phyloP scores from a whole-genome alignment of 116 monocot genomes.

The Dioscorea cayenensis region DNA sequence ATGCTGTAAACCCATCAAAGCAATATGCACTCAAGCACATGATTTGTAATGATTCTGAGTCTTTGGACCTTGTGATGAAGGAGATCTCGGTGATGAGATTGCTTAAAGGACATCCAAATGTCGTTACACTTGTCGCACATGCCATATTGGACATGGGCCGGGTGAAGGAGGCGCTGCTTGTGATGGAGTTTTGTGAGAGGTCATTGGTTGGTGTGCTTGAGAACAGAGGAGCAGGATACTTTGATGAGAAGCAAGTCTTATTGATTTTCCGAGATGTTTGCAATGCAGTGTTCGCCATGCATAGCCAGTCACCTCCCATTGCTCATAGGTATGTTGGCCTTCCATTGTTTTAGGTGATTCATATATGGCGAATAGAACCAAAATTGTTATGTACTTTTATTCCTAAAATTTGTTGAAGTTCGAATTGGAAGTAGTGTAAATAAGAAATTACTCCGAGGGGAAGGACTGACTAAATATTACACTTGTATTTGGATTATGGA shows the following conservation, averaged over 20 bases:
- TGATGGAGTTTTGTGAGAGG: slow-evolving; percentile 92
- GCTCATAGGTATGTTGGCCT: slow-evolving; percentile 68
- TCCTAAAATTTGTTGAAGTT: neutral
- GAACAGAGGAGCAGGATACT: slow-evolving; percentile 62
- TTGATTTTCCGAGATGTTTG: slow-evolving; percentile 87
- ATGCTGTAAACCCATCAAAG: slow-evolving; percentile 46
- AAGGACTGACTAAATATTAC: neutral
- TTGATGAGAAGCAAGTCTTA: slow-evolving; percentile 79
- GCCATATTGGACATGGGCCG: slow-evolving; percentile 71
- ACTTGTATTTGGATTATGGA: neutral
- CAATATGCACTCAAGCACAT: slow-evolving; percentile 96
- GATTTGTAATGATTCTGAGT: slow-evolving; percentile 81
- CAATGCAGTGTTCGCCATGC: slow-evolving; percentile 94
- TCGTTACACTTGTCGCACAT: slow-evolving; percentile 58
- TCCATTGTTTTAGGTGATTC: neutral
- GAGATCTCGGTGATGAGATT: slow-evolving; percentile 76
- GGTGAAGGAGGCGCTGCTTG: slow-evolving; percentile 68
- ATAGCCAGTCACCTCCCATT: slow-evolving; percentile 86
- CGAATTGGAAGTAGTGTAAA: neutral
- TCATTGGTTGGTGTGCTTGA: slow-evolving; percentile 72
- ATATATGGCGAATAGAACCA: neutral
- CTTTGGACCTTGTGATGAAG: slow-evolving; percentile 62
- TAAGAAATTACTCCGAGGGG: neutral
- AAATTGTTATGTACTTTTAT: neutral
- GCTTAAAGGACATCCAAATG: slow-evolving; percentile 87